These are phyloP conservation scores for Hansenula sp. DNA, from an alignment of 1,139 yeast genomes.

Conservation along the genomic window DNA sequence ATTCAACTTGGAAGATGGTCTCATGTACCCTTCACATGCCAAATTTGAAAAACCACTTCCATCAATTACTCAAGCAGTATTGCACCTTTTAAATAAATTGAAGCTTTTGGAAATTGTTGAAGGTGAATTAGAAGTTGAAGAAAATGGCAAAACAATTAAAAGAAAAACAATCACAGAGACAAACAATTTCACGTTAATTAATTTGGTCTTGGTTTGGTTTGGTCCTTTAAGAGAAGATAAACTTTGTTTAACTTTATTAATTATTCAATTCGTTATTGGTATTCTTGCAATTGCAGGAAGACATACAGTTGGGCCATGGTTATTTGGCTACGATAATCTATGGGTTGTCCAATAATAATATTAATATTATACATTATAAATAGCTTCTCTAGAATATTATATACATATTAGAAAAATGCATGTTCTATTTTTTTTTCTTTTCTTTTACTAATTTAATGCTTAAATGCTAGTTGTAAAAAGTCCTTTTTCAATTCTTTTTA, in stretches of 20 bases:
- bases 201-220: conserved; percentile 72
- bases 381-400: not conserved
- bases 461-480: no score
- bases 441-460: no score
- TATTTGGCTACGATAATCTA: conserved; percentile 87
- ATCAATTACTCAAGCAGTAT: conserved; percentile 27
- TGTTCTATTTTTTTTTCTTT: no score
- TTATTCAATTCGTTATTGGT: conserved; percentile 63
- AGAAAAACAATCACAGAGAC: conserved; percentile 39
- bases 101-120: conserved; percentile 47
- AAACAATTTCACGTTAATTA: conserved; percentile 85
- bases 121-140: conserved; percentile 25
- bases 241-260: conserved; percentile 56
- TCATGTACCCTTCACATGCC: conserved; percentile 73
- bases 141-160: conserved; percentile 16
- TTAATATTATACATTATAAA: not conserved
- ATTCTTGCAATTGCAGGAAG: conserved; percentile 63
- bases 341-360: conserved; percentile 21
- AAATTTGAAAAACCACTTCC: conserved; percentile 32
- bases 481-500: not conserved
- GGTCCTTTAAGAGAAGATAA: conserved; percentile 88
- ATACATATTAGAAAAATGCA: no score
- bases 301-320: conserved; percentile 80
- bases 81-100: conserved; percentile 30
- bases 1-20: conserved; percentile 62